Evolutionary conservation across 257 asterid genomes (phyloP).

Genomic region (Hygrophila difformis): DNA sequence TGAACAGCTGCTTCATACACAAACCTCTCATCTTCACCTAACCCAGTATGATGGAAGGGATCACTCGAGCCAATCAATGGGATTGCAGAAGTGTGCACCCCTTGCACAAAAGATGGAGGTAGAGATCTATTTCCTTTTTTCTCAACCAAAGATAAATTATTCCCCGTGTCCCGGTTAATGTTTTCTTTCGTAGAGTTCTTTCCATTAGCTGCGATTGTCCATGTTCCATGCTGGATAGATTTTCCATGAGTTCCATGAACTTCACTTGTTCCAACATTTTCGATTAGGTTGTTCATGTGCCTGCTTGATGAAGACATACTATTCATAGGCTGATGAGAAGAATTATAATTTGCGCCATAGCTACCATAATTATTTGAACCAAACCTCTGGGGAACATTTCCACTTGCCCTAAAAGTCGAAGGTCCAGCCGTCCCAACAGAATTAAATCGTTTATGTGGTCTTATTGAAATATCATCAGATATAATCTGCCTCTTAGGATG

Average conservation of each 20-base stretch:
- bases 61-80: constrained; percentile 38
- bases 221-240: constrained; percentile 23
- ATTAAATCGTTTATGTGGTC: constrained; percentile 23
- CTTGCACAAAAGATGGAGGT: constrained; percentile 46
- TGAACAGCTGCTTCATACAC: constrained; percentile 91
- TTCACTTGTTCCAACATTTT: constrained; percentile 42
- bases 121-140: constrained; percentile 47
- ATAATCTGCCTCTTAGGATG: constrained; percentile 28
- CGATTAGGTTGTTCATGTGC: constrained; percentile 27
- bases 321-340: constrained; percentile 30
- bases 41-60: constrained; percentile 39
- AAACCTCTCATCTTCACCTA: constrained; percentile 81
- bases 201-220: constrained; percentile 39
- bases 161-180: constrained; percentile 20
- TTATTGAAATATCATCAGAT: constrained; percentile 35
- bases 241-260: constrained; percentile 37
- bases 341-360: constrained; percentile 24
- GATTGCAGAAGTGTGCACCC: constrained; percentile 32
- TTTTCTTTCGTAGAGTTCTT: constrained; percentile 25
- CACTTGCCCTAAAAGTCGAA: constrained; percentile 30
- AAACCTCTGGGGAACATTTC: constrained; percentile 14
- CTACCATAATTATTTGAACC: constrained; percentile 17
- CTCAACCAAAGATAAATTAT: constrained; percentile 29
- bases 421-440: constrained; percentile 29
- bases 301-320: constrained; percentile 42